These are phyloP conservation scores for Mollisiaceae sp. DNA, from an alignment of 2,329 filamentous ascomycete genomes.

Conservation along the genomic window DNA sequence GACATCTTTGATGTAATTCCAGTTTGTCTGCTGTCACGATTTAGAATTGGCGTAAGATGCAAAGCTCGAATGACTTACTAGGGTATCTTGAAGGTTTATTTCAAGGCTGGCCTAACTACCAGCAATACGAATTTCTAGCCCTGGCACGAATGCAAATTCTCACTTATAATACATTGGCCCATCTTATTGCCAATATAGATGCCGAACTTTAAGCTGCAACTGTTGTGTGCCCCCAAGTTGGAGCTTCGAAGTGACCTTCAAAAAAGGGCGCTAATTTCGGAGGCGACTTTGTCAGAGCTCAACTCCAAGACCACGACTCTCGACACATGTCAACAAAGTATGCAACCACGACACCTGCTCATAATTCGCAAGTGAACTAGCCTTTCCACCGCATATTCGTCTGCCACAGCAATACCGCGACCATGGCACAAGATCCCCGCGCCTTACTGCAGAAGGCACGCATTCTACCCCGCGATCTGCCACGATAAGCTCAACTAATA, in stretches of 20 bases:
- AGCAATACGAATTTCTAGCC: not conserved
- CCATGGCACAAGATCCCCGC: conserved; percentile 78
- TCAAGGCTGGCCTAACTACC: not conserved
- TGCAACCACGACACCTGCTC: conserved; percentile 12
- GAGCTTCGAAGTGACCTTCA: conserved; percentile 12
- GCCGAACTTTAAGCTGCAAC: not conserved
- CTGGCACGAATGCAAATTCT: not conserved
- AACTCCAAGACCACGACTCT: conserved; percentile 5
- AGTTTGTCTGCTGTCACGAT: not conserved
- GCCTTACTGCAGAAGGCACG: conserved; percentile 78
- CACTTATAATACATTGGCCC: not conserved
- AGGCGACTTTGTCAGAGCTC: conserved; percentile 28
- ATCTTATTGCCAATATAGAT: not conserved
- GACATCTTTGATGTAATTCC: conserved; percentile 21
- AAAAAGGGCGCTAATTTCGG: conserved; percentile 10
- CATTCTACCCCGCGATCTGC: conserved; percentile 40
- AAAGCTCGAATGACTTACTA: not conserved
- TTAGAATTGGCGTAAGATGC: not conserved
- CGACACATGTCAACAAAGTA: conserved; percentile 20
- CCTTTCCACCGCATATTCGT: conserved; percentile 6
- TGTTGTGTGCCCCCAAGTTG: conserved; percentile 3
- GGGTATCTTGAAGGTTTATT: not conserved
- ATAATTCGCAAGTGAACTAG: not conserved
- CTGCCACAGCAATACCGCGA: conserved; percentile 45
- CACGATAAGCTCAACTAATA: conserved; percentile 32